Evolutionary conservation across 2,329 filamentous ascomycete genomes (phyloP).

Genomic region (Pseudogymnoascus sp.): DNA sequence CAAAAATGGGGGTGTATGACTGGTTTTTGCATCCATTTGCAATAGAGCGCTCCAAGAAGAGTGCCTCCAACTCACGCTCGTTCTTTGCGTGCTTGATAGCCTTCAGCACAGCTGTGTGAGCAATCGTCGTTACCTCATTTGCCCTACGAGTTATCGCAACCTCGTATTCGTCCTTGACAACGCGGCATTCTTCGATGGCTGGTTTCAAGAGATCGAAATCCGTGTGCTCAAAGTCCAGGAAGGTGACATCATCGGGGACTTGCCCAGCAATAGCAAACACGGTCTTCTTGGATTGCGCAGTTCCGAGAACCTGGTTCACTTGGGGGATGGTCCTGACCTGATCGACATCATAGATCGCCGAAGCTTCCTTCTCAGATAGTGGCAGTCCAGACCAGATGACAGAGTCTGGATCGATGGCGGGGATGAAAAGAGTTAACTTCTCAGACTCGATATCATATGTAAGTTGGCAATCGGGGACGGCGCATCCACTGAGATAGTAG

Average conservation of each 20-base stretch:
- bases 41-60: conserved; percentile 71
- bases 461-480: conserved; percentile 70
- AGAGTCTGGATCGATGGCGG: conserved; percentile 75
- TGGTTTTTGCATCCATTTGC: conserved; percentile 70
- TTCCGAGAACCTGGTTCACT: conserved; percentile 57
- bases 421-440: conserved; percentile 80
- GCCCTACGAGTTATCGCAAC: conserved; percentile 65
- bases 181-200: conserved; percentile 61
- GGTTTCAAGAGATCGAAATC: conserved; percentile 48
- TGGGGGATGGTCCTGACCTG: conserved; percentile 64
- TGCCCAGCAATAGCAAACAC: conserved; percentile 75
- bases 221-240: conserved; percentile 60
- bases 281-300: conserved; percentile 37
- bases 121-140: conserved; percentile 60
- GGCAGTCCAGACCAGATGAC: conserved; percentile 94
- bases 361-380: conserved; percentile 65
- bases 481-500: conserved; percentile 85
- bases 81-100: conserved; percentile 58
- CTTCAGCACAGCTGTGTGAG: conserved; percentile 56
- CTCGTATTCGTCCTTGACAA: conserved; percentile 68
- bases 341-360: conserved; percentile 73
- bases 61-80: conserved; percentile 75
- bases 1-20: conserved; percentile 82
- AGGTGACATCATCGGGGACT: conserved; percentile 62
- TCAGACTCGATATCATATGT: conserved; percentile 70